Percentiles rank a stretch among this genome's conserved stretches.
Evolutionary conservation across 192 early-diverging fungal genomes (phyloP).

Genomic region (Chytriomyces confervae): DNA sequence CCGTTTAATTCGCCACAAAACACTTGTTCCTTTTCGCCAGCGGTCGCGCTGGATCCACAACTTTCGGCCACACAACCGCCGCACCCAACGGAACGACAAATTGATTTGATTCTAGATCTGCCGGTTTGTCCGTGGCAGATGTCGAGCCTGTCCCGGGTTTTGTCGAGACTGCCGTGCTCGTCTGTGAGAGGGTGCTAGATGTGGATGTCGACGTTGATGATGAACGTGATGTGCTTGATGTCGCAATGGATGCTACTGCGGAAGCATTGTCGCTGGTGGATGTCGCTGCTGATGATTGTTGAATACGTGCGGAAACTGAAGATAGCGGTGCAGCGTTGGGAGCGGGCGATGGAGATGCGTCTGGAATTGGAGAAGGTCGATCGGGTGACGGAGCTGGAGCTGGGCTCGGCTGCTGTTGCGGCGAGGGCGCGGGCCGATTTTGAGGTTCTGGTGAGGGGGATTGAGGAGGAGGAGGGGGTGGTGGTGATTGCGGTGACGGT

Average conservation of each 20-base stretch:
- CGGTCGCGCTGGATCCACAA: slow-evolving; percentile 3
- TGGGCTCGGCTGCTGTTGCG: background rate
- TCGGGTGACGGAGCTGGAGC: background rate
- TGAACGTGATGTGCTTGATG: background rate
- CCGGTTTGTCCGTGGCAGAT: background rate
- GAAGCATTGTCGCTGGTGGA: background rate
- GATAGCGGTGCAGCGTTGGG: background rate
- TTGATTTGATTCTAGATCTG: background rate
- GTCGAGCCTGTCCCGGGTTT: background rate
- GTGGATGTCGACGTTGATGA: background rate
- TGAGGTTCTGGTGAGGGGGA: background rate
- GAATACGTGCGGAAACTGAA: background rate
- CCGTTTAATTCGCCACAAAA: background rate
- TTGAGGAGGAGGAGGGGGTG: too few relatives aligned
- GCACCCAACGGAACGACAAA: slow-evolving; percentile 1
- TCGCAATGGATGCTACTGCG: background rate
- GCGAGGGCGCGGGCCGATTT: background rate
- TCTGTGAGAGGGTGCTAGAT: background rate
- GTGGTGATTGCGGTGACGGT: too few relatives aligned
- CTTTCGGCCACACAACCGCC: slow-evolving; percentile 5
- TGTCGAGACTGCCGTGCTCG: background rate
- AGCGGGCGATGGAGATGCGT: background rate
- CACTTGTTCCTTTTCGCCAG: slow-evolving; percentile 13
- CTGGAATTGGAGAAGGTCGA: background rate
- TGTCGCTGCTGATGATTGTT: background rate